These are phyloP conservation scores for Fraxinus nigra DNA, from an alignment of 305 asterid genomes.

Conservation along the genomic window DNA sequence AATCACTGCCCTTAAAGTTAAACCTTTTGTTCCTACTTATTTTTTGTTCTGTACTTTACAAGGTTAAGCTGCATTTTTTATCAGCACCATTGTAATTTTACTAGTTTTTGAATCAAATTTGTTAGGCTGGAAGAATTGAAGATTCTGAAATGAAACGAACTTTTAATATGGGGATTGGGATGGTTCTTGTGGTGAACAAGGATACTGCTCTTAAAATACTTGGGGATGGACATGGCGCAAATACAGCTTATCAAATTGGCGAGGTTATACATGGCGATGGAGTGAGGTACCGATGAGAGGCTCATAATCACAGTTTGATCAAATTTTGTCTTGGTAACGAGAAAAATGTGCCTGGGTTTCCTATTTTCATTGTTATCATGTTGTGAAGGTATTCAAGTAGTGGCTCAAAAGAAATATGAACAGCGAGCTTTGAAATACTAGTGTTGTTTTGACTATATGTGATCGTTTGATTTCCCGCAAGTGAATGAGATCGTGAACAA, in stretches of 20 bases:
- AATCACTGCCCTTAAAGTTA: neutral
- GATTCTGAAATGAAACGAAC: slow-evolving; percentile 81
- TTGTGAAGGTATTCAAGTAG: neutral
- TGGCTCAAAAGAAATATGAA: neutral
- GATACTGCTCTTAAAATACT: slow-evolving; percentile 63
- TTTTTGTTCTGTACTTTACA: neutral
- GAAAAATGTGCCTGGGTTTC: neutral
- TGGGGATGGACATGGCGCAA: slow-evolving; percentile 29
- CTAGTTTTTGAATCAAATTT: slow-evolving; percentile 1
- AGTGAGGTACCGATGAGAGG: slow-evolving; percentile 46
- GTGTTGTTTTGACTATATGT: neutral
- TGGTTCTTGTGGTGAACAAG: slow-evolving; percentile 75
- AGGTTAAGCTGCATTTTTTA: neutral
- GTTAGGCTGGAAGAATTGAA: slow-evolving; percentile 71
- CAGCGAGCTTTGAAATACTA: neutral
- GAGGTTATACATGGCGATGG: slow-evolving; percentile 72
- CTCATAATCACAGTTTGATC: neutral
- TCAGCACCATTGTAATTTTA: neutral
- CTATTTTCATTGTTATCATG: neutral
- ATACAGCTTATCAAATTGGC: slow-evolving; percentile 49
- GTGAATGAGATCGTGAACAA: no score
- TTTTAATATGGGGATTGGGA: slow-evolving; percentile 91
- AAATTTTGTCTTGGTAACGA: slow-evolving; percentile 7
- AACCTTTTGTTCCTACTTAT: neutral
- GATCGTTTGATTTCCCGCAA: no score